Percentiles rank a stretch among this genome's conserved stretches.
phyloP scores from a whole-genome alignment of 768 basidiomycete genomes.

The Boletus coccyginus region DNA sequence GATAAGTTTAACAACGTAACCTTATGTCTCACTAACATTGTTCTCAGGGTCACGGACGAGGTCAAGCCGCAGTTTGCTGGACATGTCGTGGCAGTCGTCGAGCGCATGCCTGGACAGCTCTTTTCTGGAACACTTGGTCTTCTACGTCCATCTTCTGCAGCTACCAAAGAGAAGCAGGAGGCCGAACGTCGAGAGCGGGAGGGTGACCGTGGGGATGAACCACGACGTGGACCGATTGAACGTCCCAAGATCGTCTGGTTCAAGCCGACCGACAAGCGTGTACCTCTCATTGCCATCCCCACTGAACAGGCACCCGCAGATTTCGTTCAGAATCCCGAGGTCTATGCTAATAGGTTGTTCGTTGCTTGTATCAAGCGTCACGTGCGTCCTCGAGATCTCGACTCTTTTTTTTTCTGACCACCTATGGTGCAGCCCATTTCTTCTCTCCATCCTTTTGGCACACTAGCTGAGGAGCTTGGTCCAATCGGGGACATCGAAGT shows the following conservation, averaged over 20 bases:
- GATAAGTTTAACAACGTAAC: conserved; percentile 23
- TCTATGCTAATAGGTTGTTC: conserved; percentile 87
- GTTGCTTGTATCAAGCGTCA: conserved; percentile 99
- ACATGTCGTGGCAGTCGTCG: conserved; percentile 99
- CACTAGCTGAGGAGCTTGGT: conserved; percentile 95
- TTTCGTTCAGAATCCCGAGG: conserved; percentile 92
- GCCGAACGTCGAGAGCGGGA: conserved; percentile 96
- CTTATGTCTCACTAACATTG: conserved; percentile 7
- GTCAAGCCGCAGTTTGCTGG: conserved; percentile 98
- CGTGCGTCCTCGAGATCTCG: conserved; percentile 46
- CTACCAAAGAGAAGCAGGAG: conserved; percentile 98
- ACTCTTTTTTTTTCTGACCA: conserved; percentile 14
- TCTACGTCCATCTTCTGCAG: conserved; percentile 91
- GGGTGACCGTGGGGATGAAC: conserved; percentile 86
- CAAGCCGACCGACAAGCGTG: conserved; percentile 98
- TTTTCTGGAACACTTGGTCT: conserved; percentile 97
- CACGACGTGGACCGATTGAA: conserved; percentile 72
- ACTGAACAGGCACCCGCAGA: conserved; percentile 97
- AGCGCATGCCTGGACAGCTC: conserved; percentile 97
- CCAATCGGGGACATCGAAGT: conserved; percentile 99
- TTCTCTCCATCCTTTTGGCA: conserved; percentile 98
- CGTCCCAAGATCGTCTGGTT: conserved; percentile 99
- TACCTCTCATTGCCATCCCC: conserved; percentile 96
- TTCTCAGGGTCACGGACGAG: conserved; percentile 86
- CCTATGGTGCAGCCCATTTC: conserved; percentile 67